Base-by-base conservation (phyloP, 2,329 filamentous ascomycete genomes). In the Chaetomiaceae sp. region DNA sequence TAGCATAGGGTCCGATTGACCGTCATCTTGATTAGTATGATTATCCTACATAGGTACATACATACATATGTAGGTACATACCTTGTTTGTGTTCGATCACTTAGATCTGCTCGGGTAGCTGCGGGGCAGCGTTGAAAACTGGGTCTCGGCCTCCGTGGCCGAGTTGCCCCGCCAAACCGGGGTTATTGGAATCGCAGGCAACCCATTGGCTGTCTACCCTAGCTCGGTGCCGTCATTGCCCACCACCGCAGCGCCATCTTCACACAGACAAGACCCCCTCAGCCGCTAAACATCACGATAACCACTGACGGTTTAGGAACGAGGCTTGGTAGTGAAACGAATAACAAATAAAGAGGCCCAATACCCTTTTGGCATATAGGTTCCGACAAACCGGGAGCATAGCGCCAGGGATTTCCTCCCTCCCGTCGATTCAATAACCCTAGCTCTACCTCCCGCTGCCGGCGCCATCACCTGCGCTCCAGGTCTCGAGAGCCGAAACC, bases 211-310 rank as follows among this genome's bases (percentile, higher is more conserved):
- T 33, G 29, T n/a, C 18, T 10, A 9, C 11, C 6, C 46, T 10
- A 23, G 18, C 42, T 52, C 23, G 41, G 50, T 58, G 55, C 55
- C 53, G 57, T 59, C 57, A 58, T 59, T 42, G 53, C 48, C 10
- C 27, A 36, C 11, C 42, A 7, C 4, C 20, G 49, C 20, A 52
- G 42, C 55, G 49, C 52, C 45, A 53, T 55, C 40, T 3, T n/a
- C 16, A 10, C 13, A 14, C 14, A 23, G 9, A 13, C 30, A 27
- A 20, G 21, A 32, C 16, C 11, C 3, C n/a, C 38, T 46, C 32
- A 36, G 30, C 30, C 30, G 30, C 16, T 5, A 10, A 36, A 20
- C 30, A 11, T 36, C 30, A 25, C 43, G 20, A 25, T 14, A 36
- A 25, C 21, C 13, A 34, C 11, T 13, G 20, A 4, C 13, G 5